Conservation (phyloP, 2,329 filamentous ascomycete species). For the Septoria linicola region DNA sequence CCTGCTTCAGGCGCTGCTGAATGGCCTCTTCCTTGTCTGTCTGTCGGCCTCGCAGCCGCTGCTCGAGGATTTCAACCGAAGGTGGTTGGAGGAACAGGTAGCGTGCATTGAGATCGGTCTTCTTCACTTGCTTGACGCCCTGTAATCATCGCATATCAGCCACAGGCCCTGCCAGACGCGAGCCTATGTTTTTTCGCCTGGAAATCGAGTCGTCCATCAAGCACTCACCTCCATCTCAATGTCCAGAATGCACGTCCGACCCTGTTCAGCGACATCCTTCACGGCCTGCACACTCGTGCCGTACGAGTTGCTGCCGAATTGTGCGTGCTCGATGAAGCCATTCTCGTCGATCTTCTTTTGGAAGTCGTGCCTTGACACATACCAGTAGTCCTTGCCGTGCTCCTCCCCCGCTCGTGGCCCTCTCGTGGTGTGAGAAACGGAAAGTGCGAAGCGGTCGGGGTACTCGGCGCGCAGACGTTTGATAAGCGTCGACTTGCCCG, state of each 20-base stretch:
- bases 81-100: conserved; percentile 87
- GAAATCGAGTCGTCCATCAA: too few relatives aligned
- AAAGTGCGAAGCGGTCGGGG: conserved; percentile 65
- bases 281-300: conserved; percentile 81
- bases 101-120: conserved; percentile 68
- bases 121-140: conserved; percentile 91
- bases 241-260: conserved; percentile 77
- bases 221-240: conserved; percentile 85
- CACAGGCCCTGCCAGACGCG: too few relatives aligned
- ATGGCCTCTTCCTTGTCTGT: conserved; percentile 77
- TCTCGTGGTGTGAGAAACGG: conserved; percentile 71
- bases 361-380: conserved; percentile 66
- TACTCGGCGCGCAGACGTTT: conserved; percentile 67
- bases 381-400: conserved; percentile 80
- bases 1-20: conserved; percentile 67
- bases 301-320: conserved; percentile 83
- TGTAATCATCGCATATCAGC: conserved; percentile 30
- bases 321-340: conserved; percentile 83
- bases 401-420: conserved; percentile 70
- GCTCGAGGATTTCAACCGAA: conserved; percentile 69
- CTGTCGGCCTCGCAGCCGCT: conserved; percentile 68
- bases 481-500: conserved; percentile 79
- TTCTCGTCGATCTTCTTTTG: conserved; percentile 63
- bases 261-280: conserved; percentile 67
- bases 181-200: too few relatives aligned